Conservation (phyloP, 179 eudicot genomes). For the Silene noctiflora region DNA sequence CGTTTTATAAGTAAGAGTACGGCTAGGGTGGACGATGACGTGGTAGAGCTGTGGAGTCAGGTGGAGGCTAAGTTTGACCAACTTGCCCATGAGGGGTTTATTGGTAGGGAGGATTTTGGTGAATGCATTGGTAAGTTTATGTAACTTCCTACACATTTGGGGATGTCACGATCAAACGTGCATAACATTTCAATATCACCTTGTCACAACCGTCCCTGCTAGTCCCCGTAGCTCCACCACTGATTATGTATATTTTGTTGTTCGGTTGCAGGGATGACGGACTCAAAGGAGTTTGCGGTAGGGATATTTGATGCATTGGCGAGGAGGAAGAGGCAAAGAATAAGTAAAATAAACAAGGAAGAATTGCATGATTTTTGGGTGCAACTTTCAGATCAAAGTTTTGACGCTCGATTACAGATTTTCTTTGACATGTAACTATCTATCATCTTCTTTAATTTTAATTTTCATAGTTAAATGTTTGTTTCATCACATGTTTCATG, state of each 20-base stretch:
- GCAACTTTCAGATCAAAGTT: conserved; percentile 82
- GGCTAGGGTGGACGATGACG: conserved; percentile 22
- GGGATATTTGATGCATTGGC: conserved; percentile 86
- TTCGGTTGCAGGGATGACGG: conserved; percentile 59
- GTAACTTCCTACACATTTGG: background rate
- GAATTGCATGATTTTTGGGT: conserved; percentile 86
- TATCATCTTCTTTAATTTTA: background rate
- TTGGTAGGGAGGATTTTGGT: conserved; percentile 71
- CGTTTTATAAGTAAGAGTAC: conserved; percentile 63
- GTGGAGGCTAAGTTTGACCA: conserved; percentile 62
- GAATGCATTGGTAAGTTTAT: conserved; percentile 72
- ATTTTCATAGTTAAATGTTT: background rate
- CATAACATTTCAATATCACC: no score
- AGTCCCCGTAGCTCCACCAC: no score
- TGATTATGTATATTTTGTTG: background rate
- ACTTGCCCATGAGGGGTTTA: conserved; percentile 48
- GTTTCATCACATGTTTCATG: background rate
- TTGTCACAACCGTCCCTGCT: no score
- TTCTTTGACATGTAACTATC: conserved; percentile 76
- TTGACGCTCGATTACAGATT: conserved; percentile 91
- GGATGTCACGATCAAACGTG: background rate
- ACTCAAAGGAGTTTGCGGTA: conserved; percentile 79
- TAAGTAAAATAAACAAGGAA: conserved; percentile 49
- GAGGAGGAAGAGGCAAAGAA: conserved; percentile 67
- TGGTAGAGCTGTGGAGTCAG: conserved; percentile 48